Evolutionary conservation across 139 green algal genomes (phyloP).

Genomic region (Micractinium conductrix): DNA sequence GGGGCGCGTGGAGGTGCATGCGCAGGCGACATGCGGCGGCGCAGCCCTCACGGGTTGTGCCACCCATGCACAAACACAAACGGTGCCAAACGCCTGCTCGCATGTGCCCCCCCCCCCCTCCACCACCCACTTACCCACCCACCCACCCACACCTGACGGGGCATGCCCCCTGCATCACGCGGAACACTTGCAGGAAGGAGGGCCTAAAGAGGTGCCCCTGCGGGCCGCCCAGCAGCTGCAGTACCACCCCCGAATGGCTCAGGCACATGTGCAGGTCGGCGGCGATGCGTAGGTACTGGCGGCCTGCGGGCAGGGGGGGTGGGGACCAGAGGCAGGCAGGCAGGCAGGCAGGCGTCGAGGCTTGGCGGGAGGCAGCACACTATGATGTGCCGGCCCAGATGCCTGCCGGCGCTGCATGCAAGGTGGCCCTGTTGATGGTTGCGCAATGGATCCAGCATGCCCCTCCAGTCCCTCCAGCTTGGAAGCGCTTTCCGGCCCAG

Average conservation of each 20-base stretch:
- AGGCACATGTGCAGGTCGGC: conserved; percentile 44
- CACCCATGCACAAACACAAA: too few species aligned
- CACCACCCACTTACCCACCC: too few species aligned
- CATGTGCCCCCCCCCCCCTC: too few species aligned
- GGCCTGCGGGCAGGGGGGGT: not conserved
- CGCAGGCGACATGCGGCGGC: not conserved
- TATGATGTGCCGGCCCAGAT: too few species aligned
- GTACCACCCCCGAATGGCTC: conserved; percentile 31
- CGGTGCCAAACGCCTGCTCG: too few species aligned
- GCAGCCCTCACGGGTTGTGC: not conserved
- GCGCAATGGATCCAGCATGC: too few species aligned
- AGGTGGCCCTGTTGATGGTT: too few species aligned
- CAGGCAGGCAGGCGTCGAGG: too few species aligned
- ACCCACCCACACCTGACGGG: conserved; percentile 22
- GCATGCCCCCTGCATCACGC: conserved; percentile 15
- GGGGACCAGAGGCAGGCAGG: not conserved
- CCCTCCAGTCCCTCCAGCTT: too few species aligned
- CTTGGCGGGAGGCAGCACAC: too few species aligned
- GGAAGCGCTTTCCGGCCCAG: too few species aligned
- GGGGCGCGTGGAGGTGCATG: not conserved
- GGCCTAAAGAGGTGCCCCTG: not conserved
- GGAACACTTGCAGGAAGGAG: conserved; percentile 15
- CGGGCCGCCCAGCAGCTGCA: conserved; percentile 38
- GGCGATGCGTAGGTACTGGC: conserved; percentile 42
- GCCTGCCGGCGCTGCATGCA: too few species aligned